Conservation (phyloP, 371 early-diverging fungal genomes). For the Mortierella sp. region DNA sequence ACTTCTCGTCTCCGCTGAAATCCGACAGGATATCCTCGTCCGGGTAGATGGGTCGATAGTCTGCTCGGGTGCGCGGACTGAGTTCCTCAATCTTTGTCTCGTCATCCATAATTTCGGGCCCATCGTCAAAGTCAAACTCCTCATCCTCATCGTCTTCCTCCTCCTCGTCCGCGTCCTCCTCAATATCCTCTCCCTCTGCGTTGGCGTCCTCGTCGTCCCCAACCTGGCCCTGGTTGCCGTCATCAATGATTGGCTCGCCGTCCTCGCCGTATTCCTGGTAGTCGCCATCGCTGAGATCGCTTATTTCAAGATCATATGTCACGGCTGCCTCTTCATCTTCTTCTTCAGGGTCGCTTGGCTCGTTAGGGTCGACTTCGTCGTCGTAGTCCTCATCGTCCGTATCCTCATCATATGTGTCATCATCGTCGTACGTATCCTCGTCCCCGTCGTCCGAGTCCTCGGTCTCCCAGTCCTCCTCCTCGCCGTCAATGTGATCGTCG, state of each 20-base stretch:
- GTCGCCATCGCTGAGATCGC: neutral
- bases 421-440: neutral
- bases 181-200: neutral
- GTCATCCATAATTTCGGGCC: conserved; percentile 5
- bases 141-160: neutral
- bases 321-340: neutral
- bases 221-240: conserved; percentile 27
- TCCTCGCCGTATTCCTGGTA: neutral
- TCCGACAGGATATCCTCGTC: conserved; percentile 47
- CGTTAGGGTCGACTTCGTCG: neutral
- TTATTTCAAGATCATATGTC: neutral
- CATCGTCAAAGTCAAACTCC: conserved; percentile 1
- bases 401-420: neutral
- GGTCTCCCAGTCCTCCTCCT: conserved; percentile 38
- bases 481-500: neutral
- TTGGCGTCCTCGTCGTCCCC: conserved; percentile 8
- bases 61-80: conserved; percentile 20
- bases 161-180: neutral
- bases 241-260: neutral
- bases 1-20: conserved; percentile 56
- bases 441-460: conserved; percentile 24
- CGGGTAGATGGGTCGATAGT: conserved; percentile 8
- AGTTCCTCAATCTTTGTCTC: conserved; percentile 27
- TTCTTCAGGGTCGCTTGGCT: neutral
- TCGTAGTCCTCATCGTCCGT: neutral